These are phyloP conservation scores for Saturnispora silvae DNA, from an alignment of 805 yeast genomes.

Conservation along the genomic window DNA sequence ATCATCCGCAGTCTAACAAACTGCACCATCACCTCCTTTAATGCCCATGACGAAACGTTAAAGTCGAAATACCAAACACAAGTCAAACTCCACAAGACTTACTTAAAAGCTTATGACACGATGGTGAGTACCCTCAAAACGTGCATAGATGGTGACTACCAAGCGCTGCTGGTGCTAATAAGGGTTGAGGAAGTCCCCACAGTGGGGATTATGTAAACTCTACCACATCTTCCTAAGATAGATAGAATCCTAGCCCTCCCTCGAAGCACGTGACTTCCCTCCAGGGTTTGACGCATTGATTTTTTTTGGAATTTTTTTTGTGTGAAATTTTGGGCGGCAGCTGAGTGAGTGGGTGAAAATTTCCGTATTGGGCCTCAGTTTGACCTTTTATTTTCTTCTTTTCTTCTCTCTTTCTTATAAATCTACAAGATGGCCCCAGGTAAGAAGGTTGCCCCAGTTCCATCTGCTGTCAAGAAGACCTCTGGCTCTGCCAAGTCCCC, in stretches of 20 bases:
- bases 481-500: conserved; percentile 13
- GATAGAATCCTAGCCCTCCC: too few species aligned
- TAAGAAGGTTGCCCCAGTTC: conserved; percentile 96
- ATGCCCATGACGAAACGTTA: too few species aligned
- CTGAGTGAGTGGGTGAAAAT: too few species aligned
- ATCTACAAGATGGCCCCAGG: conserved; percentile 14
- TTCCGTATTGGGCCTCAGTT: too few species aligned
- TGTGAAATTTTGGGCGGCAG: too few species aligned
- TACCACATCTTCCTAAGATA: too few species aligned
- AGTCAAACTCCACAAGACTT: not conserved
- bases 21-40: too few species aligned
- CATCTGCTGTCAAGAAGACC: conserved; percentile 63
- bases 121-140: conserved; percentile 8
- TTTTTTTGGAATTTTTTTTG: too few species aligned
- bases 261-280: conserved; percentile 4
- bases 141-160: conserved; percentile 11
- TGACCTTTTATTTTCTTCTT: too few species aligned
- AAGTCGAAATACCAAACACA: not conserved
- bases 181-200: conserved; percentile 9
- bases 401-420: too few species aligned
- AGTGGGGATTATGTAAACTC: not conserved
- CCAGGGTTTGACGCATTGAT: conserved; percentile 47
- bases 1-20: too few species aligned
- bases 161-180: conserved; percentile 3
- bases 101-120: conserved; percentile 6